These are phyloP conservation scores for Moniliophthora roreri DNA, from an alignment of 1,284 basidiomycete genomes.

Conservation along the genomic window DNA sequence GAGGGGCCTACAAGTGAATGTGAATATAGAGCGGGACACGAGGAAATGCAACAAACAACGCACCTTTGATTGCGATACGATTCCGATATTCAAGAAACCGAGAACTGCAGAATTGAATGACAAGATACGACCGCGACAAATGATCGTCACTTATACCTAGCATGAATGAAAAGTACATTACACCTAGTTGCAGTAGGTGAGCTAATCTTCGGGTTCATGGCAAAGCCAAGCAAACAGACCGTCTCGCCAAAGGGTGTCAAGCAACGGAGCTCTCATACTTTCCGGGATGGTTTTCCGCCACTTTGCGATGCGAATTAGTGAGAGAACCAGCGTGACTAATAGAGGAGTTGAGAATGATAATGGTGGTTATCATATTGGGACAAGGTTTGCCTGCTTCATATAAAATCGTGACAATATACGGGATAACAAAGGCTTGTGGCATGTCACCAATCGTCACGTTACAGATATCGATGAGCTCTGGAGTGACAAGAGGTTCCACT, in stretches of 20 bases:
- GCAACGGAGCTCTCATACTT: constrained; percentile 17
- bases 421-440: constrained; percentile 7
- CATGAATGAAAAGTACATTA: constrained; percentile 25
- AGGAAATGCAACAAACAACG: background rate
- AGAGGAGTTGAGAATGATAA: background rate
- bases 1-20: constrained; percentile 13
- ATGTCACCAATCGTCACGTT: constrained; percentile 9
- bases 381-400: constrained; percentile 9
- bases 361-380: constrained; percentile 15
- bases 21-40: background rate
- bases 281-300: constrained; percentile 17
- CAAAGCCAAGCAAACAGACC: constrained; percentile 8
- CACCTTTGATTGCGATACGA: constrained; percentile 18
- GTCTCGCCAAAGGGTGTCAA: constrained; percentile 23
- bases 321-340: constrained; percentile 20
- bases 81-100: constrained; percentile 20
- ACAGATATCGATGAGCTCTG: constrained; percentile 9
- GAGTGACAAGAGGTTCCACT: constrained; percentile 7
- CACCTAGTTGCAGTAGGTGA: constrained; percentile 10
- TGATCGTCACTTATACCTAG: constrained; percentile 7
- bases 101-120: constrained; percentile 14
- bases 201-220: background rate
- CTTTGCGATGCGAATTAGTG: constrained; percentile 17
- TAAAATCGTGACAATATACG: constrained; percentile 13
- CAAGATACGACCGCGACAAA: background rate